Evolutionary conservation across 108 stramenopile genomes (phyloP), one percentile per base, ranked within the genome.

Genomic region (Nitzschia sp.): DNA sequence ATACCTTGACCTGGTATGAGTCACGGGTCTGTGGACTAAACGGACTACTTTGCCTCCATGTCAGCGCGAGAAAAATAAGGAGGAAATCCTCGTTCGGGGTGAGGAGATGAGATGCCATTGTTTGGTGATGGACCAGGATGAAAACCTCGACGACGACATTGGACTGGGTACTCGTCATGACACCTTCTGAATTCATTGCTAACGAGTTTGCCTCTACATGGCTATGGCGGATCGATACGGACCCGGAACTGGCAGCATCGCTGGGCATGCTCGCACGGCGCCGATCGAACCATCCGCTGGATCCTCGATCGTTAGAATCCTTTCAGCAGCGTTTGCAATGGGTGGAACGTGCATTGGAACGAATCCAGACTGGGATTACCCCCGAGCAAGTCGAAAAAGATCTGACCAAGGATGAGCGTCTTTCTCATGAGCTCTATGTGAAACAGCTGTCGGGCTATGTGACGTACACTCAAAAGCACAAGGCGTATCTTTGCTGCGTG

Each of bases 191-290:
- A 42, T 55, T 70, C 1, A 31, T 76, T 21, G 53, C 42, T n/a
- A 46, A 76, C 24, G 77, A 78, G 55, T 66, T 71, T 46, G 71
- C 65, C 13, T 23, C 71, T 32, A 78, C 77, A 2, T 78, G 71
- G 71, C 77, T 72, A 56, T 78, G 77, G 77, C 51, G 77, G 4
- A 78, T 78, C 29, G 77, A 78, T 33, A 78, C 77, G 4, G 75
- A 79, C 51, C 83, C 80, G 1, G 80, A 85, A 35, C 70, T 85
- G 25, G 84, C 84, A 1, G 84, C 78, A 18, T 51, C 77, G 64
- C 45, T 85, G n/a, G 84, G 80, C 35, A 66, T 81, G 55, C 75
- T 82, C 13, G 38, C 64, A 30, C 66, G 64, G 4, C 63, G 84
- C 17, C 75, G 78, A 55, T 79, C 81, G 17, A 76, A 32, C 8